Conservation (phyloP, 345 rosid genomes). For the Draba incana region DNA sequence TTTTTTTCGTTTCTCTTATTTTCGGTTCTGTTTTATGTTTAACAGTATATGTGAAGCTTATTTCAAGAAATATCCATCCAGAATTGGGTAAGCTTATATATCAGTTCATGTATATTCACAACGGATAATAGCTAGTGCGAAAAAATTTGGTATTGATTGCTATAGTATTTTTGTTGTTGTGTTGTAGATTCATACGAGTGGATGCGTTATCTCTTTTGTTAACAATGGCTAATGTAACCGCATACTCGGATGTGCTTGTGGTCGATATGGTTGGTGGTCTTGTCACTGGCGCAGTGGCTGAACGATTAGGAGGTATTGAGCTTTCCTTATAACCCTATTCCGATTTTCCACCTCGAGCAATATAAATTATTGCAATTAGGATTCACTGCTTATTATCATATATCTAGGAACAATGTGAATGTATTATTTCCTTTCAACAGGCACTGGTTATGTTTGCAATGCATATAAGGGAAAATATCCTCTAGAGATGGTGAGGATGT, state of each 20-base stretch:
- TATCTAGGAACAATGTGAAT: slow-evolving; percentile 6
- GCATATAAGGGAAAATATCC: slow-evolving; percentile 55
- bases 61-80: slow-evolving; percentile 77
- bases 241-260: slow-evolving; percentile 78
- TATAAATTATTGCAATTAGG: background rate
- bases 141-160: slow-evolving; percentile 9
- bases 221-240: slow-evolving; percentile 81
- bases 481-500: slow-evolving; percentile 82
- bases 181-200: slow-evolving; percentile 71
- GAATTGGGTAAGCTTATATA: slow-evolving; percentile 73
- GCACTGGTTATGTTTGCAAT: slow-evolving; percentile 79
- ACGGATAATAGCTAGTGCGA: background rate
- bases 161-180: background rate
- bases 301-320: slow-evolving; percentile 77
- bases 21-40: slow-evolving; percentile 25
- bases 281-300: slow-evolving; percentile 93
- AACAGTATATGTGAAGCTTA: slow-evolving; percentile 95
- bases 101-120: too few species aligned
- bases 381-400: background rate
- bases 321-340: too few species aligned
- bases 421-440: slow-evolving; percentile 44
- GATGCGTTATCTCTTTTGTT: slow-evolving; percentile 84
- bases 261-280: slow-evolving; percentile 95
- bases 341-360: too few species aligned
- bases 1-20: slow-evolving; percentile 19